Base-by-base conservation (phyloP, 2,329 filamentous ascomycete genomes). In the Biscogniauxia marginata region DNA sequence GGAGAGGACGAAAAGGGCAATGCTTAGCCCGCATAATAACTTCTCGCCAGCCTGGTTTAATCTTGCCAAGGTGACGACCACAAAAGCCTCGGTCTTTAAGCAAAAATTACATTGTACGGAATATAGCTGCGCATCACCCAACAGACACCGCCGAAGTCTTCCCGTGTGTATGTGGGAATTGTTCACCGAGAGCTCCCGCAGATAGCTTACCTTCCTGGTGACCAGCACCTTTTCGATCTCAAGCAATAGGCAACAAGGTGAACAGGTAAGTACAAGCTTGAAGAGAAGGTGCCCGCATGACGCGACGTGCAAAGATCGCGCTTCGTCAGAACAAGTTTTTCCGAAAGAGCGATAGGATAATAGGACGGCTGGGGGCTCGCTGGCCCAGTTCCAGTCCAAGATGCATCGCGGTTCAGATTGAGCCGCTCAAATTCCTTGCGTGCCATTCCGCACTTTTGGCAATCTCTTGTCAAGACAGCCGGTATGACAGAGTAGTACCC, bases 401-500 rank as follows among this genome's bases (percentile, higher is more conserved):
- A 39, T 6, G 30, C 30, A 39, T 39, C 30, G 11, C 30, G 30
- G 30, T 39, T 39, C 30, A 39, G 30, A 39, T 39, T 39, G 30
- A 39, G 30, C 30, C 30, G 49, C 54, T 16, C 7, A 56, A 45
- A 43, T 50, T 34, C 51, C 46, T n/a, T 30, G 18, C 22, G 23
- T 53, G 34, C 44, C 50, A 56, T 34, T 52, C 51, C 13, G n/a
- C 55, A 34, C 52, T 52, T 59, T 56, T 58, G 34, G 30, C 47
- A 58, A 53, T 47, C 25, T 54, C 21, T 50, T 52, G 43, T 55
- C n/a, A 43, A 61, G 55, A 57, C 58, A 61, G 52, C 58, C 51
- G 56, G 56, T 54, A 45, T 56, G 52, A 56, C 46, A 24, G 45
- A 45, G 24, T 16, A 55, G 34, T 54, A 34, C 46, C 30, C 24